Evolutionary conservation across 768 basidiomycete genomes (phyloP).

Genomic region (Mycena filopes): DNA sequence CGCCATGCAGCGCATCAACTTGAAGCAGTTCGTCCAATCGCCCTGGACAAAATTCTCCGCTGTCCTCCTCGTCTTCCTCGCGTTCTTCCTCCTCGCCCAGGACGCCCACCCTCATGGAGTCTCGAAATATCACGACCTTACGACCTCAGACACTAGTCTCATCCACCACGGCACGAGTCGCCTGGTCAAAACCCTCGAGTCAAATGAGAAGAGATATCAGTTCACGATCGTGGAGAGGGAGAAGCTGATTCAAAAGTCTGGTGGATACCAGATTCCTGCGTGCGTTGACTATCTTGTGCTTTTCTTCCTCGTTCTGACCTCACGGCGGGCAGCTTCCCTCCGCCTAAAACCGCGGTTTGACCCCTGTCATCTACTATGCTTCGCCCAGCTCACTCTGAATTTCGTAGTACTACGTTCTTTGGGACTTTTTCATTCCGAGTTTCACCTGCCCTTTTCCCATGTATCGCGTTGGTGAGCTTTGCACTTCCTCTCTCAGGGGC

Average conservation of each 20-base stretch:
- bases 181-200: conserved; percentile 20
- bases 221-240: conserved; percentile 14
- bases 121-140: conserved; percentile 18
- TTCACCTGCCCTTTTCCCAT: conserved; percentile 42
- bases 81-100: conserved; percentile 21
- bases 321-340: conserved; percentile 14
- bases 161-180: conserved; percentile 3
- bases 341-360: background rate
- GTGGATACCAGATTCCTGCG: conserved; percentile 21
- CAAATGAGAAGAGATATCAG: conserved; percentile 27
- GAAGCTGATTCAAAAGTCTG: conserved; percentile 13
- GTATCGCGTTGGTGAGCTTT: conserved; percentile 37
- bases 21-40: conserved; percentile 1
- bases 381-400: background rate
- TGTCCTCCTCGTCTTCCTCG: conserved; percentile 12
- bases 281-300: background rate
- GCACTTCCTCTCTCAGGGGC: background rate
- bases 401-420: conserved; percentile 19
- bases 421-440: conserved; percentile 46
- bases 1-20: conserved; percentile 19
- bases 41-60: conserved; percentile 25
- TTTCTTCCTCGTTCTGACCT: too few relatives aligned
- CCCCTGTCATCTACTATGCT: background rate
- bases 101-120: background rate
- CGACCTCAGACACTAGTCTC: background rate